Evolutionary conservation across 768 basidiomycete species (phyloP).

Genomic region (Lactarius indigo): DNA sequence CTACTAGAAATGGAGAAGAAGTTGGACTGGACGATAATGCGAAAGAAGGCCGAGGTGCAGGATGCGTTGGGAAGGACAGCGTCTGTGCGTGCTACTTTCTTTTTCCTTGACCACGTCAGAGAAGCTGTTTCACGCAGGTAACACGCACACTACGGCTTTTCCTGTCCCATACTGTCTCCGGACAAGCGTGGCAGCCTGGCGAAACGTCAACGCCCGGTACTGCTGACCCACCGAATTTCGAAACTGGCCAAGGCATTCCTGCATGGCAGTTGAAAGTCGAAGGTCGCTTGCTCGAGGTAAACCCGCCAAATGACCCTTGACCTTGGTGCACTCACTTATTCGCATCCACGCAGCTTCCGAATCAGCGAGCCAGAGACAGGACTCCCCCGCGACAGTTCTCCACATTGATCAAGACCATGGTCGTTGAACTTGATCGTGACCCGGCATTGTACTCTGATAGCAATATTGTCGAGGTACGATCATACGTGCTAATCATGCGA

Average conservation of each 20-base stretch:
- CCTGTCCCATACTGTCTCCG: constrained; percentile 81
- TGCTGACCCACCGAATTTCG: constrained; percentile 51
- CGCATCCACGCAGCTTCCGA: constrained; percentile 42
- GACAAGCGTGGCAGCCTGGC: constrained; percentile 79
- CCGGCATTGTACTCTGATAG: constrained; percentile 75
- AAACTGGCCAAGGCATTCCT: constrained; percentile 85
- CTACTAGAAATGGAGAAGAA: constrained; percentile 86
- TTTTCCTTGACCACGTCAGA: background rate
- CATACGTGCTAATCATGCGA: background rate
- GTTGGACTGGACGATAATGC: constrained; percentile 91
- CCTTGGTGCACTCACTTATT: constrained; percentile 3
- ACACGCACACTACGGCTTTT: constrained; percentile 83
- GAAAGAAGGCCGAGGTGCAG: constrained; percentile 88
- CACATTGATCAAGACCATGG: constrained; percentile 75
- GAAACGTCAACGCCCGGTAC: constrained; percentile 36
- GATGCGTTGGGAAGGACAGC: constrained; percentile 77
- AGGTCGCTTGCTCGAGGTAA: constrained; percentile 78
- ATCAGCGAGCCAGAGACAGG: constrained; percentile 62
- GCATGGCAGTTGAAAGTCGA: constrained; percentile 88
- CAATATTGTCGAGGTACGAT: constrained; percentile 82
- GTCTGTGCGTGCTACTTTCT: constrained; percentile 45
- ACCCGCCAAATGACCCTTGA: constrained; percentile 26
- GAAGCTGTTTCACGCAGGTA: constrained; percentile 47
- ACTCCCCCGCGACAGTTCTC: constrained; percentile 73
- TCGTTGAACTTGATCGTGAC: constrained; percentile 86